phyloP scores from a whole-genome alignment of 352 stramenopile species.

The Phytophthora ramorum region DNA sequence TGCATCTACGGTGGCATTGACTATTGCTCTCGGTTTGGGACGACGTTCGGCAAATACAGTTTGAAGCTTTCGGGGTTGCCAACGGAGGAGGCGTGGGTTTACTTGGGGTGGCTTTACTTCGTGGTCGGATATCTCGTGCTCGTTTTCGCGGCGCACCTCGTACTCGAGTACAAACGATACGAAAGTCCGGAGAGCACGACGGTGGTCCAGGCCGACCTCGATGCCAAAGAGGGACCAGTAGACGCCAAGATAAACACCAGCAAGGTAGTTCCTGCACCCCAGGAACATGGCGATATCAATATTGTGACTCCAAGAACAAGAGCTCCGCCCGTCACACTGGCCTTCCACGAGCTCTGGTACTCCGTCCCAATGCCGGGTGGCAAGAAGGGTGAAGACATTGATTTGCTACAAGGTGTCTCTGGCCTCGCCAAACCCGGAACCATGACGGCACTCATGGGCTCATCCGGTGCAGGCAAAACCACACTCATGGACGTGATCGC shows the following conservation, averaged over 20 bases:
- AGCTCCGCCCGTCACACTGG: conserved; percentile 47
- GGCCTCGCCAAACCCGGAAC: conserved; percentile 66
- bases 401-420: conserved; percentile 85
- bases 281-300: conserved; percentile 18
- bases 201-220: conserved; percentile 42
- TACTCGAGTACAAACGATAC: conserved; percentile 63
- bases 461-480: conserved; percentile 90
- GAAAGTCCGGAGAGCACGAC: conserved; percentile 57
- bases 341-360: conserved; percentile 66
- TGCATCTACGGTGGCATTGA: conserved; percentile 57
- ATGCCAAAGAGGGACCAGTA: conserved; percentile 29
- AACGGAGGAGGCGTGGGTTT: conserved; percentile 61
- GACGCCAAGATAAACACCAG: conserved; percentile 5
- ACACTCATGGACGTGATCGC: conserved; percentile 96
- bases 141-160: conserved; percentile 41
- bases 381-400: conserved; percentile 53
- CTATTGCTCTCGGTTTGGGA: conserved; percentile 53
- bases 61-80: conserved; percentile 60
- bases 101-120: conserved; percentile 66
- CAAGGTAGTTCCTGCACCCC: conserved; percentile 25
- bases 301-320: conserved; percentile 24
- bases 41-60: conserved; percentile 52
- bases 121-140: conserved; percentile 53
- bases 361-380: conserved; percentile 55
- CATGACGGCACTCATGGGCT: conserved; percentile 81